These are phyloP conservation scores for Apiospora rasikravindrae DNA, from an alignment of 2,329 filamentous ascomycete species.

Conservation along the genomic window DNA sequence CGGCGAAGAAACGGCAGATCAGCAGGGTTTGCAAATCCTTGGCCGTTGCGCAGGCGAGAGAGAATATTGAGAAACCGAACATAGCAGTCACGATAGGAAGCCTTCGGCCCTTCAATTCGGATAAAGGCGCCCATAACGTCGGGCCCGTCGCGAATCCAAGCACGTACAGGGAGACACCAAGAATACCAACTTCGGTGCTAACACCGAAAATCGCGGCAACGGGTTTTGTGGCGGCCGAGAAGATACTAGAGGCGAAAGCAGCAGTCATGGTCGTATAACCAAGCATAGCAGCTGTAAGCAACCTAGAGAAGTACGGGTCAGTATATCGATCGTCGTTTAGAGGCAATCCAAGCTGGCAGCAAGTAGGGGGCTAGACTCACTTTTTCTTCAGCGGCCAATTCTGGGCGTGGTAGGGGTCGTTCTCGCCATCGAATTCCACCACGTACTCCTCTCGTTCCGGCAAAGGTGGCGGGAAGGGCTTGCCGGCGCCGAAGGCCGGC, in stretches of 20 bases:
- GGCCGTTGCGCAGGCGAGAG: constrained; percentile 66
- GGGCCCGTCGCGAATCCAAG: constrained; percentile 68
- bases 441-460: constrained; percentile 78
- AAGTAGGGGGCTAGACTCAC: constrained; percentile 48
- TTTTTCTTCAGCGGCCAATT: constrained; percentile 87
- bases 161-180: constrained; percentile 74
- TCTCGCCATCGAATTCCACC: constrained; percentile 82
- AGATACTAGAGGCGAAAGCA: constrained; percentile 77
- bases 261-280: constrained; percentile 75
- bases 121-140: constrained; percentile 74
- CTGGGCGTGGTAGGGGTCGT: constrained; percentile 84
- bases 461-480: constrained; percentile 72
- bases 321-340: constrained; percentile 17
- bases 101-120: constrained; percentile 72
- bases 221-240: constrained; percentile 67
- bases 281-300: constrained; percentile 70
- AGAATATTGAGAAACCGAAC: constrained; percentile 74
- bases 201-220: constrained; percentile 66
- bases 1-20: constrained; percentile 74
- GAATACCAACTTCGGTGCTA: constrained; percentile 63
- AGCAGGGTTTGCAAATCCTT: constrained; percentile 74
- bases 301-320: constrained; percentile 40
- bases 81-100: constrained; percentile 65
- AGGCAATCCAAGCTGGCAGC: not conserved
- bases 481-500: constrained; percentile 75